Evolutionary conservation across 2,329 filamentous ascomycete species (phyloP).

Genomic region (Aspergillus cejpii): DNA sequence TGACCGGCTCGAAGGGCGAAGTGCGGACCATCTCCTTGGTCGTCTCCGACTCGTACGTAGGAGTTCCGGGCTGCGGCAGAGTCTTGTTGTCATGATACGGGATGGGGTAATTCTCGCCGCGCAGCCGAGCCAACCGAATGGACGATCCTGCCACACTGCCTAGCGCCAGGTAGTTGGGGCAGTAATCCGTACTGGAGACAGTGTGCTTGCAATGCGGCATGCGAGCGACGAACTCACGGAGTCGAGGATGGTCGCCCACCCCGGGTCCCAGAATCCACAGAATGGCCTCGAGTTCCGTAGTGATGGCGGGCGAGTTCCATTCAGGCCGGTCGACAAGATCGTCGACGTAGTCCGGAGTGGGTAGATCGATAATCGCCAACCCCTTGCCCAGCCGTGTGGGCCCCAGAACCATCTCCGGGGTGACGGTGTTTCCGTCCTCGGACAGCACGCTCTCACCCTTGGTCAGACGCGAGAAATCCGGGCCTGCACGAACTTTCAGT

Average conservation of each 20-base stretch:
- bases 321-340: constrained; percentile 64
- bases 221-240: constrained; percentile 64
- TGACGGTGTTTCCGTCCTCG: constrained; percentile 61
- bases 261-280: constrained; percentile 75
- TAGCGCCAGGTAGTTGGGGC: constrained; percentile 67
- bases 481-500: constrained; percentile 57
- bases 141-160: constrained; percentile 60
- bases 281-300: constrained; percentile 60
- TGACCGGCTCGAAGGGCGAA: constrained; percentile 30
- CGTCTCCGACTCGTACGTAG: constrained; percentile 13
- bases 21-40: constrained; percentile 10
- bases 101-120: constrained; percentile 64
- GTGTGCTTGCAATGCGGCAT: constrained; percentile 62
- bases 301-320: constrained; percentile 59
- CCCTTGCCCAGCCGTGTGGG: constrained; percentile 61
- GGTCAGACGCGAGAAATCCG: constrained; percentile 55
- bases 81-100: constrained; percentile 58
- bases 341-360: constrained; percentile 62
- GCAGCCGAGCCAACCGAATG: constrained; percentile 64
- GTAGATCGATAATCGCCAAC: constrained; percentile 73
- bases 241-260: constrained; percentile 54
- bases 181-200: constrained; percentile 66
- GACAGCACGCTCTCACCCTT: constrained; percentile 58
- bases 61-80: constrained; percentile 35
- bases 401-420: constrained; percentile 79